Evolutionary conservation across 1,139 yeast genomes (phyloP).

Genomic region (Pneumocystis oryctolagi): DNA sequence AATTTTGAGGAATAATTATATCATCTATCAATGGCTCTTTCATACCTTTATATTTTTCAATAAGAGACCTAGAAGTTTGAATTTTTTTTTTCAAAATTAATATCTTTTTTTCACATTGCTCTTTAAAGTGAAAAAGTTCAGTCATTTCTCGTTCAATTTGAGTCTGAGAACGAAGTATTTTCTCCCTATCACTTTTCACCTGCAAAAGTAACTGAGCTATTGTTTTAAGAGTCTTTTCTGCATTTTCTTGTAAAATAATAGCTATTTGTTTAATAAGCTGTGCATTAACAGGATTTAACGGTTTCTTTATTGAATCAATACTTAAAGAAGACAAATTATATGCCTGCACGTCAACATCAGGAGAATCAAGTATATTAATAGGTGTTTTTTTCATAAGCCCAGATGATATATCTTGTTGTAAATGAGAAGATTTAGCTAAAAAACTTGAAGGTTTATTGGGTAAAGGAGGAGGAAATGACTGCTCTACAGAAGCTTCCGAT

Average conservation of each 20-base stretch:
- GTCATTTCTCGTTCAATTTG: constrained; percentile 21
- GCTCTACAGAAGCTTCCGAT: neutral
- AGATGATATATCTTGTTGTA: neutral
- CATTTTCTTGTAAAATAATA: constrained; percentile 21
- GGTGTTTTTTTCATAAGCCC: neutral
- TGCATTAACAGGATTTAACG: constrained; percentile 26
- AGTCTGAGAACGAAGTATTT: constrained; percentile 19
- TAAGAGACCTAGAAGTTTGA: constrained; percentile 21
- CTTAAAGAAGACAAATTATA: constrained; percentile 8
- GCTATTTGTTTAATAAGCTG: constrained; percentile 18
- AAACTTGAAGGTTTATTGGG: neutral
- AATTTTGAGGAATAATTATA: constrained; percentile 31
- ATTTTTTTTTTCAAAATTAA: constrained; percentile 21
- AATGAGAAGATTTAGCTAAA: neutral
- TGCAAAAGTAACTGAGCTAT: constrained; percentile 22
- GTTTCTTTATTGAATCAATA: constrained; percentile 18
- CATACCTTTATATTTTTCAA: constrained; percentile 20
- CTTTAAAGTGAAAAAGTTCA: constrained; percentile 19
- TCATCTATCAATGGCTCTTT: constrained; percentile 29
- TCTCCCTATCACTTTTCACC: constrained; percentile 10
- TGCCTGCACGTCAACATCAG: neutral
- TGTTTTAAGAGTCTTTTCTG: constrained; percentile 16
- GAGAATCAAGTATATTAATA: neutral
- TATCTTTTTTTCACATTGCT: constrained; percentile 23
- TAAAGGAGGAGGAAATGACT: neutral